Evolutionary conservation across 768 basidiomycete species (phyloP), one percentile per base, ranked within the genome.

Genomic region (Kwoniella dejecticola): DNA sequence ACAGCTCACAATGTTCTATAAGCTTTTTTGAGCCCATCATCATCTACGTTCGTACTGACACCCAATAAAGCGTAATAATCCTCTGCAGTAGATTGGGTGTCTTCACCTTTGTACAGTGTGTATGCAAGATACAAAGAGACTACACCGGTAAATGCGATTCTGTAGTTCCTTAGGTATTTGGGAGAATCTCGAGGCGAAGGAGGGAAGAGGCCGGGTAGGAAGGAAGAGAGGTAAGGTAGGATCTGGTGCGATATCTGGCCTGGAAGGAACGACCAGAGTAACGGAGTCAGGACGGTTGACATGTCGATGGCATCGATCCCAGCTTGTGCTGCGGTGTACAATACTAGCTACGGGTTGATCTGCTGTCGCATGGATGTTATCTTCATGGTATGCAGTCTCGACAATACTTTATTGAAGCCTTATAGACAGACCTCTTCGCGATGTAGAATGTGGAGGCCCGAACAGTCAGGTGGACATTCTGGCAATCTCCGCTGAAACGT

Each of bases 11-110:
- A 54, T 0, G 54, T 48, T 31, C 74, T 21, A 48, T 69, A 75
- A n/a, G 69, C 71, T 30, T 31, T 66, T 45, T 60, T 68, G 15
- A 75, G 41, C 8, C 48, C 61, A 31, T 75, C 74, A 33, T 75
- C 74, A 33, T 67, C 69, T 1, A 58, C 69, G 10, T 57, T 57
- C 30, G 45, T 57, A 8, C 17, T 19, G 1, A 75, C 71, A 4
- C 66, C 69, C n/a, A 75, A 49, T 5, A 75, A 60, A 27, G 44
- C 41, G 58, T 75, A 75, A 65, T 66, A 75, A 53, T 75, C 64
- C 29, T 63, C 66, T n/a, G 60, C 27, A 4, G 23, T 36, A 40
- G 26, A 26, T 17, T 42, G 47, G 3, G 12, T 38, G 7, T 21
- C 23, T 1, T 45, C 52, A n/a, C 54, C 63, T 2, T n/a, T 44